A percentile compares a stretch with the other conserved stretches of the same genome.
Evolutionary conservation across 2,329 filamentous ascomycete genomes (phyloP).

Genomic region (Cadophora sp.): DNA sequence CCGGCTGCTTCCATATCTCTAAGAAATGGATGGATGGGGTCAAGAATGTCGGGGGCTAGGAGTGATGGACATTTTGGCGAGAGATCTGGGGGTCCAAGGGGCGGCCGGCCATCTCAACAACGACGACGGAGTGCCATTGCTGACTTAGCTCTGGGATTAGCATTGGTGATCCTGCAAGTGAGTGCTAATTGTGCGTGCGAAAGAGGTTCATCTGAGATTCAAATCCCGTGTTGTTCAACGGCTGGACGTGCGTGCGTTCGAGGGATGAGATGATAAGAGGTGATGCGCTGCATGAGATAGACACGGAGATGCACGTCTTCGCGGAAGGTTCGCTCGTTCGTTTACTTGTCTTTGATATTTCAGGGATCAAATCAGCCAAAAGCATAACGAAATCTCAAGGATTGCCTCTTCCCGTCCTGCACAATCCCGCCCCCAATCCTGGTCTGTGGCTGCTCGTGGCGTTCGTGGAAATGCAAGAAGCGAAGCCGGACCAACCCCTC

Average conservation of each 20-base stretch:
- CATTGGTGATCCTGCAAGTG: conserved; percentile 2
- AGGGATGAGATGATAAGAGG: no score
- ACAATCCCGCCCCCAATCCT: conserved; percentile 30
- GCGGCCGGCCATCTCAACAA: not conserved
- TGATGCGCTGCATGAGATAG: conserved; percentile 3
- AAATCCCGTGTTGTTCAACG: not conserved
- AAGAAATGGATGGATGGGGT: not conserved
- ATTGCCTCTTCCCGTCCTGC: conserved; percentile 30
- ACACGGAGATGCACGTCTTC: conserved; percentile 5
- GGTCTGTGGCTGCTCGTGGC: conserved; percentile 13
- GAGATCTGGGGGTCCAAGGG: not conserved
- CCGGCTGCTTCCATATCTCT: conserved; percentile 29
- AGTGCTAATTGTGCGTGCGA: not conserved
- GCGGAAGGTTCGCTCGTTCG: conserved; percentile 2
- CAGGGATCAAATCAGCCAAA: conserved; percentile 30
- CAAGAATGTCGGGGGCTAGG: not conserved
- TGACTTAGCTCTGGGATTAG: not conserved
- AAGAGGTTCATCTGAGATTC: conserved; percentile 2
- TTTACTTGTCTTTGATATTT: not conserved
- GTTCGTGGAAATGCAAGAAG: conserved; percentile 14
- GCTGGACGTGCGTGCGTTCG: not conserved
- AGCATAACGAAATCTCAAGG: conserved; percentile 20
- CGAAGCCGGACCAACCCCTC: conserved; percentile 17
- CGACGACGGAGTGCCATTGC: not conserved
- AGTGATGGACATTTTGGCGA: not conserved